Percentiles rank a stretch among this genome's conserved stretches.
Conservation (phyloP, 305 asterid genomes). For the Fraxinus velutina region DNA sequence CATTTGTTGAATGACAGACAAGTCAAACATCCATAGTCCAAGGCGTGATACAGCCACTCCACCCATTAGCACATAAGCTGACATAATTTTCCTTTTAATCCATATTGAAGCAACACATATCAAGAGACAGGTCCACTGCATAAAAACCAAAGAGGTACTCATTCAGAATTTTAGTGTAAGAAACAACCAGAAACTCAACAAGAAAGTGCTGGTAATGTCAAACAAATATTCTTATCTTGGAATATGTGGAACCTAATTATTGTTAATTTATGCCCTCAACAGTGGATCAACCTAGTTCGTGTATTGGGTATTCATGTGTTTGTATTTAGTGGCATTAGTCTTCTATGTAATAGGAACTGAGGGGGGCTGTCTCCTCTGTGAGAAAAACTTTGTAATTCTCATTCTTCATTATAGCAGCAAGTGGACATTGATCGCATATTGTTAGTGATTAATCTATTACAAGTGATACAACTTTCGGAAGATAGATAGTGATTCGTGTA, state of each 20-base stretch:
- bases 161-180: neutral
- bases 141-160: neutral
- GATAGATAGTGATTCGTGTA: neutral
- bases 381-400: neutral
- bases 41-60: constrained; percentile 89
- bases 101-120: constrained; percentile 64
- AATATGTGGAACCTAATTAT: neutral
- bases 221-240: neutral
- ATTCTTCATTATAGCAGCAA: neutral
- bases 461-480: neutral
- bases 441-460: neutral
- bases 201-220: neutral
- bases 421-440: neutral
- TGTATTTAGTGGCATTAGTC: neutral
- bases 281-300: neutral
- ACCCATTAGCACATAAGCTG: constrained; percentile 67
- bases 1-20: constrained; percentile 90
- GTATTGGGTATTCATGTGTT: neutral
- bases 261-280: neutral
- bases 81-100: constrained; percentile 31
- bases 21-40: constrained; percentile 95
- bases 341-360: neutral
- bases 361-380: neutral
- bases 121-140: constrained; percentile 81
- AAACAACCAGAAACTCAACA: neutral